Evolutionary conservation across 176 grass and related monocot genomes (phyloP).

Genomic region (Sorghum bicolor): DNA sequence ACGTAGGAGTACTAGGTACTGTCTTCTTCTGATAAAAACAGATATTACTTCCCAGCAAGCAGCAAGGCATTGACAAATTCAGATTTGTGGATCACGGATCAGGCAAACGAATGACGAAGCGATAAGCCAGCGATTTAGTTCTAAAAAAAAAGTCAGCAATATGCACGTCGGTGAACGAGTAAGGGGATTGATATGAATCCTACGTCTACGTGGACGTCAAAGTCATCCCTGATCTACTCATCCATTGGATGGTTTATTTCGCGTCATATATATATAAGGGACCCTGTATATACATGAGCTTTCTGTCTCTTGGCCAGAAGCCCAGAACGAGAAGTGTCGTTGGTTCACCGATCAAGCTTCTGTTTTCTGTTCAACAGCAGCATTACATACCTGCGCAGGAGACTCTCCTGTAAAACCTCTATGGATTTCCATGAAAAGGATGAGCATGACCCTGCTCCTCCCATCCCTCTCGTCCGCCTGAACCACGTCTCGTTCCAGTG

Average conservation of each 20-base stretch:
- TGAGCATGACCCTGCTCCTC: not conserved
- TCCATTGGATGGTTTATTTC: not conserved
- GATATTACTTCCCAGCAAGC: not conserved
- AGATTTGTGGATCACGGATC: not conserved
- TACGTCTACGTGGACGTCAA: not conserved
- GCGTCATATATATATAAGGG: not conserved
- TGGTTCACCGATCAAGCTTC: not conserved
- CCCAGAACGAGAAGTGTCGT: not conserved
- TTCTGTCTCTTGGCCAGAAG: not conserved
- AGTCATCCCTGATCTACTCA: not conserved
- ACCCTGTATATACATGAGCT: not conserved
- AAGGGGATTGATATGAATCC: conserved; percentile 4
- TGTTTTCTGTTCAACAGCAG: not conserved
- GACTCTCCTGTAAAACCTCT: not conserved
- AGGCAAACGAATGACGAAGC: not conserved
- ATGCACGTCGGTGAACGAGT: not conserved
- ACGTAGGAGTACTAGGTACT: not conserved
- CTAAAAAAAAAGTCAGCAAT: not conserved
- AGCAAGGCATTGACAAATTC: not conserved
- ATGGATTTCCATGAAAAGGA: conserved; percentile 32
- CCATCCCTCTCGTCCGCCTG: conserved; percentile 62
- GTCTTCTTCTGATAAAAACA: not conserved
- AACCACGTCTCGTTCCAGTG: conserved; percentile 82
- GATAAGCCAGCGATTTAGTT: not conserved
- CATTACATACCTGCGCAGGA: too few species aligned